These are phyloP conservation scores for Onygenales sp. DNA, from an alignment of 2,329 filamentous ascomycete genomes.

Conservation along the genomic window DNA sequence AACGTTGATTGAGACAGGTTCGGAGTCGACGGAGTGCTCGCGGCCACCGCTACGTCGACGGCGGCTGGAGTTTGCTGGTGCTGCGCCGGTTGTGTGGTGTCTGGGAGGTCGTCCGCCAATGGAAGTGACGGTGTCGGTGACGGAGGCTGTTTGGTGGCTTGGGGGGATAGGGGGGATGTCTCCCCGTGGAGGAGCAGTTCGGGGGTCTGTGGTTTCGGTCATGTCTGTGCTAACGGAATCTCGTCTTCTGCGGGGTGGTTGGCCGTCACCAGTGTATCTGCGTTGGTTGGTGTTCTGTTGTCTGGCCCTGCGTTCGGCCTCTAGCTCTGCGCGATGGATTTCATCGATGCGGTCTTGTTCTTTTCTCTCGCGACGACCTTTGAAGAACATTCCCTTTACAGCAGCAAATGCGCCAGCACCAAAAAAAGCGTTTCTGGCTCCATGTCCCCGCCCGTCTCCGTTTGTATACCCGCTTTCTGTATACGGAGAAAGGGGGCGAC, in stretches of 20 bases:
- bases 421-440: conserved; percentile 51
- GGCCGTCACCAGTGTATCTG: conserved; percentile 38
- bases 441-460: conserved; percentile 37
- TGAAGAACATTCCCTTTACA: conserved; percentile 46
- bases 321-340: conserved; percentile 38
- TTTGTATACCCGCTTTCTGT: conserved; percentile 31
- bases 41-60: conserved; percentile 24
- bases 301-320: conserved; percentile 44
- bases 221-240: conserved; percentile 20
- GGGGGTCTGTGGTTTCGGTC: conserved; percentile 23
- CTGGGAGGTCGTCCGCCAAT: conserved; percentile 15
- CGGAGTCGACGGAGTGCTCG: conserved; percentile 41
- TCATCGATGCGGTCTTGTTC: conserved; percentile 35
- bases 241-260: conserved; percentile 9
- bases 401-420: conserved; percentile 59
- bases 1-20: conserved; percentile 55
- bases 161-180: conserved; percentile 33
- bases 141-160: conserved; percentile 28
- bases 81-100: conserved; percentile 16
- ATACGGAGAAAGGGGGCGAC: conserved; percentile 26
- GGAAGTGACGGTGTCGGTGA: conserved; percentile 21
- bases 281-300: conserved; percentile 41
- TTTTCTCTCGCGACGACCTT: conserved; percentile 46
- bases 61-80: conserved; percentile 21
- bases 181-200: conserved; percentile 20